phyloP scores from a whole-genome alignment of 768 basidiomycete genomes.

The Gloeophyllum trabeum region DNA sequence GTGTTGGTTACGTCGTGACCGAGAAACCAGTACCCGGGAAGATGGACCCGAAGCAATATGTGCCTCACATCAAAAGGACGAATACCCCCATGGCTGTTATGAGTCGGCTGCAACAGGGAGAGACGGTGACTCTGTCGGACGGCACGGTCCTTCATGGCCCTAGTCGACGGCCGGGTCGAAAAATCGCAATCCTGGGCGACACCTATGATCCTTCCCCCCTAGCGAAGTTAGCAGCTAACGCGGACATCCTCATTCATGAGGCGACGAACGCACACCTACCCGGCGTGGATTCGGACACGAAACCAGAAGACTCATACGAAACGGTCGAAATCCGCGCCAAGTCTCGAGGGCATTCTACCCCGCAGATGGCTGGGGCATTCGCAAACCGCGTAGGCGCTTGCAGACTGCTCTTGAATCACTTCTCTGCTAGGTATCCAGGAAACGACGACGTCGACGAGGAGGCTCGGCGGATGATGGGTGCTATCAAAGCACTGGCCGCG shows the following conservation, averaged over 20 bases:
- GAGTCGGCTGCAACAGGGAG: constrained; percentile 54
- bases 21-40: constrained; percentile 71
- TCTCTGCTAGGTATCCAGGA: constrained; percentile 72
- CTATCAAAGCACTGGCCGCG: constrained; percentile 47
- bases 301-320: constrained; percentile 46
- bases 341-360: constrained; percentile 83
- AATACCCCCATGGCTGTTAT: constrained; percentile 60
- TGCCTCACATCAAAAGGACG: constrained; percentile 59
- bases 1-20: constrained; percentile 65
- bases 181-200: constrained; percentile 76
- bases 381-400: constrained; percentile 53
- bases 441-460: constrained; percentile 40
- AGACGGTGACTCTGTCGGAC: constrained; percentile 51
- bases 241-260: constrained; percentile 78
- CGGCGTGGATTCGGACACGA: constrained; percentile 46
- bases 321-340: constrained; percentile 51
- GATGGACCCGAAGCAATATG: constrained; percentile 56
- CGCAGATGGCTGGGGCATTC: constrained; percentile 81
- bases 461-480: constrained; percentile 46
- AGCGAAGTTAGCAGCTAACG: constrained; percentile 42
- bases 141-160: constrained; percentile 68
- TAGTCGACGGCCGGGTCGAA: constrained; percentile 51
- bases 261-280: constrained; percentile 82
- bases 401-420: constrained; percentile 71
- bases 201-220: constrained; percentile 73